A percentile compares a stretch with the other conserved stretches of the same genome.
Conservation (phyloP, 1,139 yeast species). For the Taiozyma sp. region DNA sequence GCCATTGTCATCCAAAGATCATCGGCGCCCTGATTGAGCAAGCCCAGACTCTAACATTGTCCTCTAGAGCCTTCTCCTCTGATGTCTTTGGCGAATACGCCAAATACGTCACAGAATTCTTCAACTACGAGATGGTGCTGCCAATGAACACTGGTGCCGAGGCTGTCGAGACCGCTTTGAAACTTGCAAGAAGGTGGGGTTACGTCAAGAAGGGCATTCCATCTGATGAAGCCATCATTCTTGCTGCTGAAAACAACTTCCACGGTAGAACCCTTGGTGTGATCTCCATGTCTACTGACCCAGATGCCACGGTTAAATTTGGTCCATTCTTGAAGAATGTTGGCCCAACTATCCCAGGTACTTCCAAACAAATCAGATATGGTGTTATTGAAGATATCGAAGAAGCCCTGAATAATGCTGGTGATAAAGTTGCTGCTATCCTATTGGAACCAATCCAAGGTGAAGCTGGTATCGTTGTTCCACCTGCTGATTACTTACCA, state of each 20-base stretch:
- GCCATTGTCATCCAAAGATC: conserved; percentile 96
- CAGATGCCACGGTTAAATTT: conserved; percentile 82
- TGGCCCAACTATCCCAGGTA: conserved; percentile 71
- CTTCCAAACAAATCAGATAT: conserved; percentile 50
- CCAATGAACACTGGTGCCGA: conserved; percentile 99
- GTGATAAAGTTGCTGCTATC: conserved; percentile 89
- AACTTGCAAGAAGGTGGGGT: conserved; percentile 97
- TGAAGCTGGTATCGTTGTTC: conserved; percentile 97
- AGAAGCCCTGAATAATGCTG: conserved; percentile 76
- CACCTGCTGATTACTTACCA: conserved; percentile 76
- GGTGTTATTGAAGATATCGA: conserved; percentile 86
- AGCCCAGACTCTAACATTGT: conserved; percentile 77
- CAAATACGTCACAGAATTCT: conserved; percentile 82
- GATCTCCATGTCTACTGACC: conserved; percentile 94
- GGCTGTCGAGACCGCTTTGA: conserved; percentile 94
- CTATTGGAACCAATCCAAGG: conserved; percentile 96
- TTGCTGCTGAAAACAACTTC: conserved; percentile 86
- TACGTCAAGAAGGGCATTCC: conserved; percentile 84
- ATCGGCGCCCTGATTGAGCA: conserved; percentile 82
- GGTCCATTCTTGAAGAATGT: conserved; percentile 89
- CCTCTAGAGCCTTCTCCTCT: conserved; percentile 90
- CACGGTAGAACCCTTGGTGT: conserved; percentile 97
- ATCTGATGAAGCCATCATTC: conserved; percentile 76
- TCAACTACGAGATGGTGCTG: conserved; percentile 86
- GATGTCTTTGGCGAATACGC: conserved; percentile 88